A percentile compares a stretch with the other conserved stretches of the same genome.
phyloP scores from a whole-genome alignment of 2,329 filamentous ascomycete species.

The Xylaria digitata region DNA sequence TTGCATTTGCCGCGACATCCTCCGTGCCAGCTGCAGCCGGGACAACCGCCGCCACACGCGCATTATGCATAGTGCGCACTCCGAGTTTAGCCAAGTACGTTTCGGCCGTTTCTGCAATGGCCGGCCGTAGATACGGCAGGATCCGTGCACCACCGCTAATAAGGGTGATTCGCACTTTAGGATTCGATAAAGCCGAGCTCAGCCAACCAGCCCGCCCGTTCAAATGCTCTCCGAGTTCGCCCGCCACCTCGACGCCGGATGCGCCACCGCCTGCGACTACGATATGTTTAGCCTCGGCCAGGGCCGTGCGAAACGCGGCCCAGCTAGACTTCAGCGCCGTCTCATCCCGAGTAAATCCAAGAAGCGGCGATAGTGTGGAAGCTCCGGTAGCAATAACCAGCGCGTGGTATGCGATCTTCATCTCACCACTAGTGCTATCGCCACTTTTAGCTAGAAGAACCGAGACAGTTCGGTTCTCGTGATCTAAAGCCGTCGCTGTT shows the following conservation, averaged over 20 bases:
- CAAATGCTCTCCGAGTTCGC: slow-evolving; percentile 62
- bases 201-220: slow-evolving; percentile 59
- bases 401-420: slow-evolving; percentile 54
- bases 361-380: slow-evolving; percentile 58
- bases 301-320: slow-evolving; percentile 53
- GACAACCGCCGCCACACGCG: slow-evolving; percentile 51
- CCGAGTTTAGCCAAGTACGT: slow-evolving; percentile 56
- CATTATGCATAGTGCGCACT: slow-evolving; percentile 59
- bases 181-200: slow-evolving; percentile 46
- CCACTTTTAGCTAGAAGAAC: slow-evolving; percentile 38
- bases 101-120: slow-evolving; percentile 57
- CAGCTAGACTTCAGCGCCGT: slow-evolving; percentile 51
- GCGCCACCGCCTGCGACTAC: slow-evolving; percentile 59
- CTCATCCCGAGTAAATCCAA: slow-evolving; percentile 54
- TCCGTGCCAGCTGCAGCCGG: slow-evolving; percentile 49
- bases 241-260: slow-evolving; percentile 59
- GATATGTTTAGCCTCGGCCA: slow-evolving; percentile 56
- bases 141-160: slow-evolving; percentile 55
- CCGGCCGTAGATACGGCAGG: slow-evolving; percentile 54
- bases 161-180: slow-evolving; percentile 58
- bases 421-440: slow-evolving; percentile 27
- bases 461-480: slow-evolving; percentile 50
- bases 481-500: slow-evolving; percentile 52
- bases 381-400: slow-evolving; percentile 62
- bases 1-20: slow-evolving; percentile 46